Conservation (phyloP, 75 land plant genomes). For the Cunninghamia lanceolata region DNA sequence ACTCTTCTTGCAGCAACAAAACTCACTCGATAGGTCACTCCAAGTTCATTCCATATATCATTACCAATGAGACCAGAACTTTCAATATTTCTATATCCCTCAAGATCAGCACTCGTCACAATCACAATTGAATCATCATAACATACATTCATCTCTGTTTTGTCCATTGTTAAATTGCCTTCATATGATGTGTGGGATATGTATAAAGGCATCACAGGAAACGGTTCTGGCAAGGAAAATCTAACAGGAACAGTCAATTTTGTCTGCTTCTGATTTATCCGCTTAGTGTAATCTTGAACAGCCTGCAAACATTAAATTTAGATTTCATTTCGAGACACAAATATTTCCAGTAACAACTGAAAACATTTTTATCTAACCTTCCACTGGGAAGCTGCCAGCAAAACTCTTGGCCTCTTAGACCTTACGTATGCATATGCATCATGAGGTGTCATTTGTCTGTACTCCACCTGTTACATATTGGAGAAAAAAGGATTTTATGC, state of each 20-base stretch:
- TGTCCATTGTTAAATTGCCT: not conserved
- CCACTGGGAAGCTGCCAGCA: conserved; percentile 87
- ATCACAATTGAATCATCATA: conserved; percentile 39
- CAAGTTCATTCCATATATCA: conserved; percentile 33
- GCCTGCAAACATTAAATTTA: conserved; percentile 46
- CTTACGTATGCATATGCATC: conserved; percentile 67
- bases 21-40: conserved; percentile 29
- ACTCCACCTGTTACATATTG: conserved; percentile 48
- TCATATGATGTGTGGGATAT: conserved; percentile 4
- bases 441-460: conserved; percentile 85
- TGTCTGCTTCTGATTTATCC: conserved; percentile 1
- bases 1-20: conserved; percentile 33
- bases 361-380: conserved; percentile 40
- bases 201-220: conserved; percentile 9
- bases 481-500: not conserved
- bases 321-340: not conserved
- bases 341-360: not conserved
- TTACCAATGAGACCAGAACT: conserved; percentile 46
- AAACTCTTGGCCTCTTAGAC: conserved; percentile 83
- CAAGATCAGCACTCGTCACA: conserved; percentile 35
- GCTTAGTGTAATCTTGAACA: conserved; percentile 61
- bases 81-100: conserved; percentile 37
- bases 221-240: not conserved
- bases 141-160: not conserved
- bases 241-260: conserved; percentile 2